A percentile compares a stretch with the other conserved stretches of the same genome.
Evolutionary conservation across 164 flowering plant genomes (phyloP).

Genomic region (Taxillus chinensis): DNA sequence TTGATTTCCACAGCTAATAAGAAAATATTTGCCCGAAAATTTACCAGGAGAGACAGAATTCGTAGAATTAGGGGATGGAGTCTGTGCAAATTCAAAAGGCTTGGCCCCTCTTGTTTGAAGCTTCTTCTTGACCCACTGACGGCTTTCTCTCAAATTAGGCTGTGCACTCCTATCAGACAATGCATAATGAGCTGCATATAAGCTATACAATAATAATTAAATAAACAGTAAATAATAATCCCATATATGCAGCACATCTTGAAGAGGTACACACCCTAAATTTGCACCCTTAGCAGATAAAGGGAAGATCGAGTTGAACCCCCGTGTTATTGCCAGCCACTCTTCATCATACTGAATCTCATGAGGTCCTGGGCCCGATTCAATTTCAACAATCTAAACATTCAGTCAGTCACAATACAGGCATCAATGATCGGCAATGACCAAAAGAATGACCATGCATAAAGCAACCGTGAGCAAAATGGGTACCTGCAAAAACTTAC

Average conservation of each 20-base stretch:
- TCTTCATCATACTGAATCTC: conserved; percentile 91
- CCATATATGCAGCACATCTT: not conserved
- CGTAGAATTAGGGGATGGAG: conserved; percentile 52
- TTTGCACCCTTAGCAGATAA: conserved; percentile 28
- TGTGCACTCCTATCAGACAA: conserved; percentile 26
- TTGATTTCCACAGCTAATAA: not conserved
- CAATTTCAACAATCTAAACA: conserved; percentile 64
- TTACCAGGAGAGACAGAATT: conserved; percentile 19
- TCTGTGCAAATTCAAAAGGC: conserved; percentile 64
- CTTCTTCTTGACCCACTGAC: conserved; percentile 50
- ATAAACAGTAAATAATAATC: not conserved
- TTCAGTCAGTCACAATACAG: conserved; percentile 3
- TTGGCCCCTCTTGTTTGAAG: conserved; percentile 50
- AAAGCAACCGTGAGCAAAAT: conserved; percentile 1
- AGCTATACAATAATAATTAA: not conserved
- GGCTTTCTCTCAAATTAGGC: conserved; percentile 42
- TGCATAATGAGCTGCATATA: conserved; percentile 6
- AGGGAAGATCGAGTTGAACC: conserved; percentile 54
- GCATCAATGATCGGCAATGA: conserved; percentile 8
- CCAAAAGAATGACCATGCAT: not conserved
- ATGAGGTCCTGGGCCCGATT: conserved; percentile 71
- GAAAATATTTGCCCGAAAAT: conserved; percentile 28
- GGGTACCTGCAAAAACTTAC: conserved; percentile 75
- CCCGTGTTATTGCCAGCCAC: conserved; percentile 84
- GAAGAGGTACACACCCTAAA: conserved; percentile 36